Base-by-base conservation (phyloP, 768 basidiomycete species). In the Boletus eberwhitei region DNA sequence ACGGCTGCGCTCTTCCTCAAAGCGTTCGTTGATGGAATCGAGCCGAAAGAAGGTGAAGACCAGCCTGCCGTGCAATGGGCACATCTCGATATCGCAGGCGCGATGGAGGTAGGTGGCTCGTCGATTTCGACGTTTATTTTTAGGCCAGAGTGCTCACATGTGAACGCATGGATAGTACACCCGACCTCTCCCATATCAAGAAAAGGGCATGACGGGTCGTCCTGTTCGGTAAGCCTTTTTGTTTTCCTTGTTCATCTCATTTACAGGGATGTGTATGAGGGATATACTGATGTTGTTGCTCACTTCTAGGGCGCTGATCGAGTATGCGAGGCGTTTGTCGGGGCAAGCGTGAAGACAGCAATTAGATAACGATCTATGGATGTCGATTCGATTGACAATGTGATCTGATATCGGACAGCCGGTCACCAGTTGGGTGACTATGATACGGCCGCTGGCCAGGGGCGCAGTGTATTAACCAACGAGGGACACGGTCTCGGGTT, bases 1-100 rank as follows among this genome's bases (percentile, higher is more conserved):
- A 94, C 92, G 1, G 93, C 92, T 2, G 91, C 92, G 3, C 74
- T 93, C 19, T 95, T 95, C 84, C 75, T 95, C 53, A 90, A 90
- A 73, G 78, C 84, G 3, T 92, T 92, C 60, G 88, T 88, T 2
- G 79, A 87, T 24, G 90, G 88, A 4, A 82, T 86, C 52, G 86
- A 90, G 64, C 74, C 78, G 2, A 79, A 81, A 63, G 78, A 82
- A 13, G 84, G 81, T 41, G 63, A 77, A 53, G 77, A 76, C 46
- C 75, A 75, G 6, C 75, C 82, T 6, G 68, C 73, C 13, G 71
- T 91, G 60, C 82, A 83, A 57, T 95, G 92, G 90, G 93, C 92
- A 1, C 93, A 94, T 69, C 71, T 93, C 40, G 93, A 95, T 63
- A 93, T 93, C 53, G 90, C 84, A 12, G 85, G 88, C 14, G 72